Evolutionary conservation across 208 protist genomes (phyloP), one percentile per base, ranked within the genome.

Genomic region (Endotrypanum monterogeii): DNA sequence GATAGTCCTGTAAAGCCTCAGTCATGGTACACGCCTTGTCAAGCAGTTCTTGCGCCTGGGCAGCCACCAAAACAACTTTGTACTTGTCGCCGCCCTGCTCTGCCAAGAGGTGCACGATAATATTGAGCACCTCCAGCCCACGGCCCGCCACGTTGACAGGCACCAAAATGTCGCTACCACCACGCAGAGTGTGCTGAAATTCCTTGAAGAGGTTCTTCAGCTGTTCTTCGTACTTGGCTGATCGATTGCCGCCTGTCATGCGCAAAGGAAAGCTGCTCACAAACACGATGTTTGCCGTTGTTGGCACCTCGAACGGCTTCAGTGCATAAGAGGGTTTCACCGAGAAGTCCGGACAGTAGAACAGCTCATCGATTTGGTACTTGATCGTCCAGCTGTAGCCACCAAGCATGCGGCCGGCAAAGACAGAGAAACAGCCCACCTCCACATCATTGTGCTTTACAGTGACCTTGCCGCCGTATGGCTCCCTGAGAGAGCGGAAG

Each of bases 341-440:
- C 5, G 93, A 91, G 71, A 88, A 95, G 71, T 96, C 93, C 1
- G 91, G 90, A 79, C 93, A 95, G 83, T 97, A 97, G 63, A 97
- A 89, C 30, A 97, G 67, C 67, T 94, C 89, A 67, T 97, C 93
- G 73, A 95, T 95, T 74, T 97, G 91, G 74, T 94, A 95, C 71
- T 88, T 92, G 62, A 97, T 84, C 28, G 80, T 80, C 91, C 93
- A 97, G 61, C 79, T 83, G 74, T 92, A 86, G 48, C 87, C 84
- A 18, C 93, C 93, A 35, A 96, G 83, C 81, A 95, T 89, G 35
- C 93, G 85, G 23, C 87, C 88, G 1, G 86, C 75, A 66, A 94
- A 94, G 58, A 91, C 72, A 0, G 91, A 79, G 56, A 66, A 72
- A 67, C 91, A 95, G 62, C 85, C 86, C 61, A 97, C 82, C 66